These are phyloP conservation scores for Aspergillus fumigatus DNA, from an alignment of 2,329 filamentous ascomycete species.

Conservation along the genomic window DNA sequence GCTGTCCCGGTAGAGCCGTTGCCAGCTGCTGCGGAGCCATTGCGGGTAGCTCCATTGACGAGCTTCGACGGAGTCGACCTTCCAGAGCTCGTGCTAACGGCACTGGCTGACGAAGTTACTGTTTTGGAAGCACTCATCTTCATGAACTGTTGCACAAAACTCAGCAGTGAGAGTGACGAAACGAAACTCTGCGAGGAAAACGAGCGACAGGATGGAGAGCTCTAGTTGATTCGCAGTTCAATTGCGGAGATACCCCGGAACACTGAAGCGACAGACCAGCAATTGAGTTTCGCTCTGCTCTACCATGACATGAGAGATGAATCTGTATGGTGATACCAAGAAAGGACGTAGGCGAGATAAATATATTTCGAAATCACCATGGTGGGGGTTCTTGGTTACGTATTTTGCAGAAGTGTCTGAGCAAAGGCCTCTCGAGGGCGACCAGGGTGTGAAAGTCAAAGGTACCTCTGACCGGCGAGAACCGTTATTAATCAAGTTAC, in stretches of 20 bases:
- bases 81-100: conserved; percentile 21
- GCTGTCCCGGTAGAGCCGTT: conserved; percentile 6
- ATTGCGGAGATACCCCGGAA: conserved; percentile 13
- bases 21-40: conserved; percentile 1
- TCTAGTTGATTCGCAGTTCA: conserved; percentile 13
- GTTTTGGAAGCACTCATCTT: conserved; percentile 4
- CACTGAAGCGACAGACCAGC: conserved; percentile 7
- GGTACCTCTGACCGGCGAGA: conserved; percentile 4
- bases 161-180: background rate
- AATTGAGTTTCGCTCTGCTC: conserved; percentile 1
- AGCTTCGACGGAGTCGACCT: conserved; percentile 13
- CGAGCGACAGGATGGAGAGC: background rate
- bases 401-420: conserved; percentile 10
- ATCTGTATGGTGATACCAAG: background rate
- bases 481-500: conserved; percentile 3
- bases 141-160: background rate
- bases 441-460: conserved; percentile 5
- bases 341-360: background rate
- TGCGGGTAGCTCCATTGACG: conserved; percentile 8
- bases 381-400: conserved; percentile 15
- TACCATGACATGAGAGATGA: conserved; percentile 12
- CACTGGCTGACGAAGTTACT: background rate
- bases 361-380: conserved; percentile 8
- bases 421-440: conserved; percentile 15
- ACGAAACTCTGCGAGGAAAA: background rate